Evolutionary conservation across 1,139 yeast genomes (phyloP), one percentile per base, ranked within the genome.

Genomic region (Wickerhamiella infanticola): DNA sequence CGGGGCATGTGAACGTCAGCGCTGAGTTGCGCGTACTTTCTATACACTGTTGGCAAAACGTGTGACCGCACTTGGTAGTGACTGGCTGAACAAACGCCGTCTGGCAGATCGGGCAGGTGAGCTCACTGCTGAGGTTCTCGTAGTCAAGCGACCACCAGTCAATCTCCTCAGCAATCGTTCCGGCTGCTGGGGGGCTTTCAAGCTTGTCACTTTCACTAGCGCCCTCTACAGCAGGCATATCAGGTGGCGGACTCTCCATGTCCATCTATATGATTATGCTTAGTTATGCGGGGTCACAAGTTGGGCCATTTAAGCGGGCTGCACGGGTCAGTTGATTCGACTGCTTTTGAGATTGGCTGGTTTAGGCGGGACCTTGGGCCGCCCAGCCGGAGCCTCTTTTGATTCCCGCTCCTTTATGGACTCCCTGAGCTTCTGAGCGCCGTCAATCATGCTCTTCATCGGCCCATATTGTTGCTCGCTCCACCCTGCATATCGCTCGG

Each of bases 401-500:
- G 24, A 29, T 38, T 38, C 40, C 26, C 25, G 24, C 3, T 25
- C 40, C 11, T 25, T 13, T 18, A 38, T 24, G 11, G 31, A 29
- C 3, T 25, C 23, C 24, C 40, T 23, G 4, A 38, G 25, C 25
- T 26, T 24, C 4, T 29, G 31, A 11, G 37, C 69, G 1, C 78
- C 77, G 52, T 73, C 67, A 0, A 70, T 73, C n/a, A 73, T 66
- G 25, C 68, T 67, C 52, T 75, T 78, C 67, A 73, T 70, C 51
- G 68, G 74, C 0, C 81, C 81, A 53, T 76, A 76, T 55, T 76
- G 81, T 13, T 65, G 53, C 0, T 79, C 67, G 51, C 76, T 74
- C 80, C 81, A 75, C 9, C 66, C 67, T 11, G 68, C 59, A 18
- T 60, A 58, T 24, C 54, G 67, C 50, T 58, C 66, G 45, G 57